Base-by-base conservation (phyloP, 192 early-diverging fungal genomes). In the Coemansia sp. region DNA sequence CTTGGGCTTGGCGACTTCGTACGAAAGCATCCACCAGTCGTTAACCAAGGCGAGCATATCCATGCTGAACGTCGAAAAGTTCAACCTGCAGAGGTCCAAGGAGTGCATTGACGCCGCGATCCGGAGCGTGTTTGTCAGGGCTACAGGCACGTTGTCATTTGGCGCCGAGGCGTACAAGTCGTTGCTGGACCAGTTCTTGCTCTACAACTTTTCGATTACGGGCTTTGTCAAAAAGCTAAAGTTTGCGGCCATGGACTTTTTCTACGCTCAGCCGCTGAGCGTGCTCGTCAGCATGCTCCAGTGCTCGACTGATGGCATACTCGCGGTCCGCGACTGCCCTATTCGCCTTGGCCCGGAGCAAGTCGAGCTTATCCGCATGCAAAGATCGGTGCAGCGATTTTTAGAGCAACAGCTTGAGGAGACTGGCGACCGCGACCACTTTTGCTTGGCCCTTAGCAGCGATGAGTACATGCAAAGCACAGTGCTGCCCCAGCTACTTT, bases 231-330 rank as follows among this genome's bases (percentile, higher is more conserved):
- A 86, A 14, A 89, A 86, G 67, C 69, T 95, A 8, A 91, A 96
- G 87, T 96, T 92, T 72, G 87, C 91, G 0, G 68, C 90, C 15
- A 94, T 95, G 93, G 90, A 93, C 64, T 89, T 94, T 68, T 97
- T 86, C 65, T 96, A 91, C 63, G 84, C 89, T 0, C 94, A 94
- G 68, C 93, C 95, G 3, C 86, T 96, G 49, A 92, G 90, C 67
- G 76, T 94, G 9, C 76, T 94, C 11, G 61, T 68, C 15, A 73
- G 71, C 36, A 82, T 73, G 62, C 58, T 69, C 37, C 62, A 10
- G 22, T 20, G 39, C 37, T 64, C 41, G 42, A 40, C 15, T 20
- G 58, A 56, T 29, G 60, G 43, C 39, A 62, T 47, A 5, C 61
- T 25, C 12, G 58, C 60, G n/a, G 58, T 40, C 43, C 35, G 35